These are phyloP conservation scores for Pichia manshurica DNA, from an alignment of 805 yeast species.

Conservation along the genomic window DNA sequence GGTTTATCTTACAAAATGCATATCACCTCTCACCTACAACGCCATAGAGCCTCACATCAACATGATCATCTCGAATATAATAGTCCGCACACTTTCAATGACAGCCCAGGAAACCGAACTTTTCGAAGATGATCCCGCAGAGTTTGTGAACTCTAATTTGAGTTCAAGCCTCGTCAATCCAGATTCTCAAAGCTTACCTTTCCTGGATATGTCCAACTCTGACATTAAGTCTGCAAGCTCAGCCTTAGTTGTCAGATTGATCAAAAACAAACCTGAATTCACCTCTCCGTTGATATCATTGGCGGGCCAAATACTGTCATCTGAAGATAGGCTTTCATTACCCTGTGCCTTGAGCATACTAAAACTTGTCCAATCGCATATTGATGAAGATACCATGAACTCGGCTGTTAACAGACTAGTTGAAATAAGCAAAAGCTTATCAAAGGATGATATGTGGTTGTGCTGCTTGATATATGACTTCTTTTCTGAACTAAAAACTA, in stretches of 20 bases:
- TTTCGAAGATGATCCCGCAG: slow-evolving; percentile 84
- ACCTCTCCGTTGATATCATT: slow-evolving; percentile 9
- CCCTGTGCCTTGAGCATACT: slow-evolving; percentile 12
- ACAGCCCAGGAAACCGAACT: slow-evolving; percentile 60
- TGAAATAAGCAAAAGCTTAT: slow-evolving; percentile 1
- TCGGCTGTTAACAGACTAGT: neutral
- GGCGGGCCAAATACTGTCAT: slow-evolving; percentile 3
- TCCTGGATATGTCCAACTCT: slow-evolving; percentile 1
- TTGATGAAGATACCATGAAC: slow-evolving; percentile 1
- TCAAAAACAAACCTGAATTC: slow-evolving; percentile 6
- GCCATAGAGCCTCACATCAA: slow-evolving; percentile 59
- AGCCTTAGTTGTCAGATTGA: slow-evolving; percentile 9
- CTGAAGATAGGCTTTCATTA: neutral
- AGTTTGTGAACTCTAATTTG: slow-evolving; percentile 65
- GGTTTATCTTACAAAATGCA: slow-evolving; percentile 1
- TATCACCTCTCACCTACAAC: slow-evolving; percentile 1
- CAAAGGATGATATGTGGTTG: slow-evolving; percentile 9
- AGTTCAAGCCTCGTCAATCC: neutral
- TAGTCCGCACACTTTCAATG: slow-evolving; percentile 73
- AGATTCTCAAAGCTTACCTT: neutral
- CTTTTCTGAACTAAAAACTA: slow-evolving; percentile 7
- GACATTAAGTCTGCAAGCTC: slow-evolving; percentile 10
- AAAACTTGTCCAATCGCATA: slow-evolving; percentile 5
- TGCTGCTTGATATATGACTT: slow-evolving; percentile 13
- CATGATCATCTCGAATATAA: slow-evolving; percentile 59